Conservation (phyloP, 768 basidiomycete species). For the Tulasnella sp. region DNA sequence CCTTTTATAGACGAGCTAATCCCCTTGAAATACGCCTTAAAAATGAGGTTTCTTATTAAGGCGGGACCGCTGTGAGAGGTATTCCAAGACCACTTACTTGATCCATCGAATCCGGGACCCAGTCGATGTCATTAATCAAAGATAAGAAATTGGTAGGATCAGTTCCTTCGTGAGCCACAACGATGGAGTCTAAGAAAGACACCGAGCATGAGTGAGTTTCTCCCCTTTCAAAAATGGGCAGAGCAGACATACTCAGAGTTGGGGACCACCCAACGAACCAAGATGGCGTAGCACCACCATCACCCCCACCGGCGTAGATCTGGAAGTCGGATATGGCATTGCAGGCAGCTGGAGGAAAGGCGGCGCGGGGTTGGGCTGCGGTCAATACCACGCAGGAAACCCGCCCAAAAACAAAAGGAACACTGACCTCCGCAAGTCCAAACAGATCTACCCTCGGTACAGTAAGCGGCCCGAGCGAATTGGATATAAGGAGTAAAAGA, state of each 20-base stretch:
- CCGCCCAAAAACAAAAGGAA: no score
- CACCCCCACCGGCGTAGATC: constrained; percentile 22
- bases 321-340: constrained; percentile 20
- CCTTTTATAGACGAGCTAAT: constrained; percentile 6
- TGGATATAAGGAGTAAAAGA: constrained; percentile 17
- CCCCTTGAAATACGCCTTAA: constrained; percentile 14
- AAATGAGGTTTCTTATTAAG: no score
- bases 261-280: constrained; percentile 26
- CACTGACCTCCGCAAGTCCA: constrained; percentile 25
- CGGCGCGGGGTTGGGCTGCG: background rate
- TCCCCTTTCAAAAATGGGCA: background rate
- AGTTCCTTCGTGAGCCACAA: constrained; percentile 26
- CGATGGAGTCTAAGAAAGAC: background rate
- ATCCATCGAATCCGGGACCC: background rate
- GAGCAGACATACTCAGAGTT: background rate
- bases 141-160: constrained; percentile 27
- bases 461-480: constrained; percentile 26
- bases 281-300: constrained; percentile 22
- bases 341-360: constrained; percentile 7
- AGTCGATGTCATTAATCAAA: constrained; percentile 2
- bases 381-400: background rate
- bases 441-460: background rate
- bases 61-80: background rate
- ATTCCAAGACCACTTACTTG: background rate
- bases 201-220: background rate